Evolutionary conservation across 106 monocot genomes (phyloP), one percentile per base, ranked within the genome.

Genomic region (Allium cepa): DNA sequence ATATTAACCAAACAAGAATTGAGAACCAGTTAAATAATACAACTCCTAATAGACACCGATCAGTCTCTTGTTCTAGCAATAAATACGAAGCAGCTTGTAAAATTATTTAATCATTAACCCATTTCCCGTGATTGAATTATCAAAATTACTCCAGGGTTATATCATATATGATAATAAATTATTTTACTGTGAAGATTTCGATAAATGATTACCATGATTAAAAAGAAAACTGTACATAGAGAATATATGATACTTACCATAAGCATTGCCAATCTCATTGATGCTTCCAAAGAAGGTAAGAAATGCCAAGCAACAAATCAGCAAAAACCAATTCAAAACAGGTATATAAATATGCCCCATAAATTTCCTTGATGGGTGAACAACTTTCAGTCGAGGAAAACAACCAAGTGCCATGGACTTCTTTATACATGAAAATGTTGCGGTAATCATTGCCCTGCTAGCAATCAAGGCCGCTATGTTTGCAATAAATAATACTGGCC

Each of bases 301-400:
- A 74, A 94, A 90, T 45, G 66, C 81, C 57, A 90, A 56, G 45
- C 81, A 94, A 66, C 64, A 76, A 11, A 84, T 70, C 60, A 94
- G 64, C 16, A 94, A 71, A 78, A 89, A 94, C 94, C 94, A 94
- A 61, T 94, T 94, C 63, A 94, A 74, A 26, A 87, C 79, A 14
- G 94, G 94, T 64, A 94, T 87, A 71, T 90, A 94, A 57, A 94
- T 94, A 59, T 94, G 89, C 51, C 90, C 90, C 81, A 94, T 90
- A 76, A 94, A 94, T 66, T 94, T 94, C 59, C 89, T 74, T 58
- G 90, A 94, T 7, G 90, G 90, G 69, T 94, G 94, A 63, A 94
- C 71, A 47, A 94, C 86, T 63, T 90, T 94, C 18, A 94, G 86
- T 17, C 90, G 83, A 50, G 94, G 94, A 70, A 94, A 90, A 63